A percentile compares a stretch with the other conserved stretches of the same genome.
Evolutionary conservation across 306 rosid species (phyloP).

Genomic region (Glycine latifolia): DNA sequence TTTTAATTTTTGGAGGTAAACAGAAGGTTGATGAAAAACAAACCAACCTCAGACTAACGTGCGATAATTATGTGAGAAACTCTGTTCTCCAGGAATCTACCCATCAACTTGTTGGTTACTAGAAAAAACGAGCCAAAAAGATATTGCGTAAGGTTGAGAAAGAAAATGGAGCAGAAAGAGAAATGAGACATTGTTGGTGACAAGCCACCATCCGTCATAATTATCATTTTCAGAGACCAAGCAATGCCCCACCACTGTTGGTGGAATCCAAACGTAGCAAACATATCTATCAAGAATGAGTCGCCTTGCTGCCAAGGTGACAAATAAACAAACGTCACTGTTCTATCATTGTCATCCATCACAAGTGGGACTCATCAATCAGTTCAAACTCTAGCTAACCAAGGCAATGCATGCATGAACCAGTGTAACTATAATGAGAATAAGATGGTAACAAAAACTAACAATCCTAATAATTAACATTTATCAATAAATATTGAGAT

Average conservation of each 20-base stretch:
- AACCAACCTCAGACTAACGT: neutral
- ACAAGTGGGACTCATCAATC: constrained; percentile 47
- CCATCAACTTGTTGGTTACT: constrained; percentile 23
- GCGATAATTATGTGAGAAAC: neutral
- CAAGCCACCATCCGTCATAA: neutral
- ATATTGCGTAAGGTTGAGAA: constrained; percentile 5
- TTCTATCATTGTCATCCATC: constrained; percentile 54
- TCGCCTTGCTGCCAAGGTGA: constrained; percentile 44
- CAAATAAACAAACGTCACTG: constrained; percentile 47
- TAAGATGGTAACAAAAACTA: constrained; percentile 12
- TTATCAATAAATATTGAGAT: no score
- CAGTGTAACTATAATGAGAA: constrained; percentile 28
- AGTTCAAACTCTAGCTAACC: constrained; percentile 51
- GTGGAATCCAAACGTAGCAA: constrained; percentile 41
- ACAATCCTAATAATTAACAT: no score
- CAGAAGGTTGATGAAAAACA: neutral
- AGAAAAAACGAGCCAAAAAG: constrained; percentile 2
- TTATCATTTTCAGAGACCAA: constrained; percentile 29
- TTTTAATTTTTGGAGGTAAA: neutral
- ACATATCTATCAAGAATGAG: constrained; percentile 48
- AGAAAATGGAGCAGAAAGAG: neutral
- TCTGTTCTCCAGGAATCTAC: neutral
- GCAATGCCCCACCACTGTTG: constrained; percentile 48
- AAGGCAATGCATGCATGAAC: constrained; percentile 46
- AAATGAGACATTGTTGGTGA: constrained; percentile 30